Conservation (phyloP, 2,329 filamentous ascomycete species). For the Phoma herbarum region DNA sequence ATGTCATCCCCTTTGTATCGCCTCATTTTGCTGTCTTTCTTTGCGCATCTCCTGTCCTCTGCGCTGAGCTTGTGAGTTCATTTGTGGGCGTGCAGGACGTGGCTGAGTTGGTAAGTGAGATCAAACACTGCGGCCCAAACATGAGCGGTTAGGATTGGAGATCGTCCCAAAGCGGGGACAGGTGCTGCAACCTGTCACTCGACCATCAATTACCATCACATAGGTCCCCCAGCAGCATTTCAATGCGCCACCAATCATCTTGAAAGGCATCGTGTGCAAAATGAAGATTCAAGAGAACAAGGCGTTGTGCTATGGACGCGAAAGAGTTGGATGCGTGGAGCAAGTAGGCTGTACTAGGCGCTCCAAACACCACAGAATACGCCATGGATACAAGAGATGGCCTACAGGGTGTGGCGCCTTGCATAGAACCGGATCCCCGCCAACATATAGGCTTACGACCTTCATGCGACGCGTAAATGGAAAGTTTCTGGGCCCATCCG, state of each 20-base stretch:
- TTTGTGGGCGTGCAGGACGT: not conserved
- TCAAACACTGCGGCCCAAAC: slow-evolving; percentile 6
- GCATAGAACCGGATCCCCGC: not conserved
- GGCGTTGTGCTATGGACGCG: no score
- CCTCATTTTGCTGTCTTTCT: not conserved
- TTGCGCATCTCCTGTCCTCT: not conserved
- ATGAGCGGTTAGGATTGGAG: slow-evolving; percentile 6
- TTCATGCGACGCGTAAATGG: not conserved
- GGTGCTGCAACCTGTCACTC: slow-evolving; percentile 4
- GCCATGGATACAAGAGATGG: not conserved
- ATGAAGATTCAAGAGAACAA: no score
- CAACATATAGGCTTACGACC: not conserved
- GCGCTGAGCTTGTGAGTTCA: not conserved
- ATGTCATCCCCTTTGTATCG: not conserved
- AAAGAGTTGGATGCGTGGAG: slow-evolving; percentile 7
- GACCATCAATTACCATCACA: not conserved
- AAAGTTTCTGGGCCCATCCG: not conserved
- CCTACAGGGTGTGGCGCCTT: not conserved
- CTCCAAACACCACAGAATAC: not conserved
- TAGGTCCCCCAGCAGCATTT: not conserved
- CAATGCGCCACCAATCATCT: not conserved
- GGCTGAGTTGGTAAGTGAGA: not conserved
- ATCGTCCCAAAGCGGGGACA: slow-evolving; percentile 16
- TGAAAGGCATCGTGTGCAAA: not conserved
- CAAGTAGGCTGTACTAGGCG: not conserved